These are phyloP conservation scores for Cinnamomum micranthum DNA, from an alignment of 164 flowering plant species.

Conservation along the genomic window DNA sequence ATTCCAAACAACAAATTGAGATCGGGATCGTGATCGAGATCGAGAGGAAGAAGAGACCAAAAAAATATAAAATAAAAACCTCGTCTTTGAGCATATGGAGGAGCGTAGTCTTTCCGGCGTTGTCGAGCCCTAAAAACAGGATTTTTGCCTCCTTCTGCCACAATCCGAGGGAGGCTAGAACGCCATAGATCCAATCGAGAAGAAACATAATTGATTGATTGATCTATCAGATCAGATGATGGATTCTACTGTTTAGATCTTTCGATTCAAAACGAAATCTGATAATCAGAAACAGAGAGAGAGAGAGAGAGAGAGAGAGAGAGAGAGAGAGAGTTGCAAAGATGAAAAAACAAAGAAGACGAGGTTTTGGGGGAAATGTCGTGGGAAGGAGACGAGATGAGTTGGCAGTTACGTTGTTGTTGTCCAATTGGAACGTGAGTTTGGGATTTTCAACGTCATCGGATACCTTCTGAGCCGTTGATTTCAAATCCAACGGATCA, in stretches of 20 bases:
- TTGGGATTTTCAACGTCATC: background rate
- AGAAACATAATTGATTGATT: constrained; percentile 7
- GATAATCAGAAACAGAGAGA: background rate
- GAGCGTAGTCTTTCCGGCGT: constrained; percentile 13
- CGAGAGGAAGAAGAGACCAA: background rate
- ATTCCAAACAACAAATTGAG: too few species aligned
- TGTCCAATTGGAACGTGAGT: background rate
- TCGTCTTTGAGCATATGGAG: constrained; percentile 17
- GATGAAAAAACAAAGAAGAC: too few species aligned
- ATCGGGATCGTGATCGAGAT: background rate
- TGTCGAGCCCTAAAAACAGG: constrained; percentile 11
- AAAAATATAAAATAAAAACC: background rate
- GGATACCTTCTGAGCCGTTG: background rate
- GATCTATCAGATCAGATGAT: background rate
- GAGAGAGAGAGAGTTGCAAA: too few species aligned
- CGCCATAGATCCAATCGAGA: constrained; percentile 13
- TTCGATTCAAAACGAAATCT: background rate
- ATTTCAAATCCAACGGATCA: background rate
- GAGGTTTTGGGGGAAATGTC: too few species aligned
- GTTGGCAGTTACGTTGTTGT: background rate
- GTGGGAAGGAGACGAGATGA: background rate
- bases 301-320: background rate
- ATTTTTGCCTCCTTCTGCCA: constrained; percentile 17
- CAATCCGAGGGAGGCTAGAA: constrained; percentile 15
- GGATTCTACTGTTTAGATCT: background rate